Evolutionary conservation across 2,329 filamentous ascomycete species (phyloP).

Genomic region (Shiraia sp.): DNA sequence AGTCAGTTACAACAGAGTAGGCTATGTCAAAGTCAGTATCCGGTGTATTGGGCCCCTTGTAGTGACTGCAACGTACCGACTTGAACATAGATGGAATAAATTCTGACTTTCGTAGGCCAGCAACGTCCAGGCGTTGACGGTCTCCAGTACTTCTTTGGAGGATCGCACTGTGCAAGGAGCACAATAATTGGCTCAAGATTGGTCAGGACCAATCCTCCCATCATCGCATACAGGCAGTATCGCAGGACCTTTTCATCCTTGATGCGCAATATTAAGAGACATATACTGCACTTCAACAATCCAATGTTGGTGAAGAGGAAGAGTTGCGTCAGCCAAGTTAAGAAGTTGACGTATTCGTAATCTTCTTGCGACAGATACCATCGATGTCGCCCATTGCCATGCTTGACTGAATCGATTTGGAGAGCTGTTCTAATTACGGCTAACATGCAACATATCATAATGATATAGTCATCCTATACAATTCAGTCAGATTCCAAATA

Average conservation of each 20-base stretch:
- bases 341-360: conserved; percentile 44
- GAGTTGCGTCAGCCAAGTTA: conserved; percentile 48
- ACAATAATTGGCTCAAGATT: conserved; percentile 23
- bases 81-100: conserved; percentile 33
- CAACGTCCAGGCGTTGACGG: conserved; percentile 16
- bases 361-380: conserved; percentile 38
- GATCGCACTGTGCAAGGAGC: conserved; percentile 29
- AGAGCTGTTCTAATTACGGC: conserved; percentile 37
- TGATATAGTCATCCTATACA: conserved; percentile 42
- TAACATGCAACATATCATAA: conserved; percentile 34
- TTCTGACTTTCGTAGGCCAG: conserved; percentile 28
- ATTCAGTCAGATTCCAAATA: neutral
- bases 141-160: conserved; percentile 28
- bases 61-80: conserved; percentile 20
- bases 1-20: conserved; percentile 28
- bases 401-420: conserved; percentile 38
- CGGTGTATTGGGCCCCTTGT: neutral
- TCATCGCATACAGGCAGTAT: conserved; percentile 34
- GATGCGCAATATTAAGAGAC: conserved; percentile 49
- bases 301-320: conserved; percentile 48
- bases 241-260: conserved; percentile 41
- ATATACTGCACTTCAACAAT: conserved; percentile 50
- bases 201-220: conserved; percentile 22
- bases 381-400: conserved; percentile 48
- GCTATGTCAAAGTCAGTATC: conserved; percentile 10